Base-by-base conservation (phyloP, 2,329 filamentous ascomycete genomes). In the Pseudogymnoascus sp. region DNA sequence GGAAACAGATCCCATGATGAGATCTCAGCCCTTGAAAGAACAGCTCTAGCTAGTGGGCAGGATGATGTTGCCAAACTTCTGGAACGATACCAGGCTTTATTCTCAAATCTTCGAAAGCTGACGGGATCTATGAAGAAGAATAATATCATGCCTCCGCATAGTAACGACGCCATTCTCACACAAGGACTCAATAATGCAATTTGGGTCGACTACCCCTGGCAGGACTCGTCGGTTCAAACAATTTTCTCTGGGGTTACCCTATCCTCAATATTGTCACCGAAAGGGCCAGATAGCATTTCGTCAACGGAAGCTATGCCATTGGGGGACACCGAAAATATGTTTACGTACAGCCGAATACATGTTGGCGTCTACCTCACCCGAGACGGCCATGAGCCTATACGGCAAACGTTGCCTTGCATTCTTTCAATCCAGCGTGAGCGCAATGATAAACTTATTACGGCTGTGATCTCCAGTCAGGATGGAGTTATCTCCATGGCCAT, bases 111-210 rank as follows among this genome's bases (percentile, higher is more conserved):
- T 64, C 85, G 83, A 62, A 89, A 92, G 63, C 73, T 96, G 37
- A 77, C 88, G 3, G 81, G 87, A 66, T 95, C 90, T 0, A 95
- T 96, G 87, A 86, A 88, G 71, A 80, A 89, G 58, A 95, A 95
- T 67, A 83, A 85, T 19, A 84, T 94, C 61, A 77, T 96, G 66
- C 86, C 90, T 0, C 76, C 79, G 1, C 74, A 77, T 57, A 81
- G 86, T 0, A 80, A 86, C 59, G 82, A 86, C 55, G 76, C 82
- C 0, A 80, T 85, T 41, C 77, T 92, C n/a, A 86, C 87, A 1
- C 88, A 90, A 67, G 84, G 85, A 1, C 84, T 92, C 62, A 88
- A 96, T 69, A 89, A 89, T 59, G 83, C 82, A 0, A 87, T 95
- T 37, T 96, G 90, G 90, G 70, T 92, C 13, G 80, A 85, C 60